Evolutionary conservation across 257 asterid genomes (phyloP).

Genomic region (Ilex aquifolium): DNA sequence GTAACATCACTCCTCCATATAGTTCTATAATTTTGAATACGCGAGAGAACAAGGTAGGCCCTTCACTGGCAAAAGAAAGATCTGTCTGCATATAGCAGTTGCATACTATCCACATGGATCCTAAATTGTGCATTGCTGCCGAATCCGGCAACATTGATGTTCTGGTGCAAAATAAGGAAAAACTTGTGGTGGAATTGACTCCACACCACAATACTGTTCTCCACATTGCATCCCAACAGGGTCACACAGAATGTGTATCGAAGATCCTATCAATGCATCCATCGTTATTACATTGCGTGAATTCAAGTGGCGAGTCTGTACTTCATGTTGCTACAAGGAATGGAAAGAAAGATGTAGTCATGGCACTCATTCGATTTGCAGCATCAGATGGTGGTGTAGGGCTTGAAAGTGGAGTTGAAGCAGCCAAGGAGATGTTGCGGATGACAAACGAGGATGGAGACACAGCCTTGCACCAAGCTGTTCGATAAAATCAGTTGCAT

Average conservation of each 20-base stretch:
- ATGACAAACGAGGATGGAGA: constrained; percentile 8
- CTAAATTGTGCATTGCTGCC: too few species aligned
- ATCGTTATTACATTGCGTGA: too few species aligned
- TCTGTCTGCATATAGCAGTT: too few species aligned
- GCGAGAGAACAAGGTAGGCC: too few species aligned
- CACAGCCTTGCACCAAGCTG: constrained; percentile 18
- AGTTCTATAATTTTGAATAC: too few species aligned
- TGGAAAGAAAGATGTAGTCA: background rate
- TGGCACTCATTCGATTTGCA: background rate
- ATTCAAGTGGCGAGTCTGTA: too few species aligned
- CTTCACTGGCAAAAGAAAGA: too few species aligned
- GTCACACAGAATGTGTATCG: background rate
- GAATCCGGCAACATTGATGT: too few species aligned
- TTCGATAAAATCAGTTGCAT: background rate
- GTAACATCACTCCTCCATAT: too few species aligned
- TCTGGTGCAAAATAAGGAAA: too few species aligned
- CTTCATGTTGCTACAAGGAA: constrained; percentile 7
- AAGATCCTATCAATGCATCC: background rate
- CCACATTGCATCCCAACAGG: constrained; percentile 14
- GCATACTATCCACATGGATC: too few species aligned
- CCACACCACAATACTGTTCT: constrained; percentile 13
- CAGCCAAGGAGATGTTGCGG: constrained; percentile 3
- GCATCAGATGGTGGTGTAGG: background rate
- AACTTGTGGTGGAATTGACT: constrained; percentile 1
- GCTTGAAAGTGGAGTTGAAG: background rate